Conservation (phyloP, 495 filamentous ascomycete species). For the Xylaria venustula region DNA sequence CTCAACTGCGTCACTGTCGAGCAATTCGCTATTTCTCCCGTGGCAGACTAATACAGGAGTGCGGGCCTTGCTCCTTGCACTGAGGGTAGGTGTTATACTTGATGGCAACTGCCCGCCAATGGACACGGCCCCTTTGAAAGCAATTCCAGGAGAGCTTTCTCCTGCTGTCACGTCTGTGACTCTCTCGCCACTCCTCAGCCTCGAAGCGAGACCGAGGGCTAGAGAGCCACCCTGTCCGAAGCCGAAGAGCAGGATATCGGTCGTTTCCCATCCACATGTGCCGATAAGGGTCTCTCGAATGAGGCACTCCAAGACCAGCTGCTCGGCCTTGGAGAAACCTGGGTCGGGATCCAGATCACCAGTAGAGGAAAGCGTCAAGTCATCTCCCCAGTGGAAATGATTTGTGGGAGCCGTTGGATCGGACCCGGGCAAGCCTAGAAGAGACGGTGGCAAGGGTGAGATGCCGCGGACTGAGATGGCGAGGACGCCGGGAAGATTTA, state of each 20-base stretch:
- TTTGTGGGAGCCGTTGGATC: slow-evolving; percentile 8
- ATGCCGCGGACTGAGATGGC: slow-evolving; percentile 74
- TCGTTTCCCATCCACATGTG: slow-evolving; percentile 67
- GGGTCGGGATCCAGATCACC: slow-evolving; percentile 76
- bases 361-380: slow-evolving; percentile 65
- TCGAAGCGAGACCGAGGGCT: slow-evolving; percentile 59
- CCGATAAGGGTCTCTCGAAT: slow-evolving; percentile 59
- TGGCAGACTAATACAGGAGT: slow-evolving; percentile 76
- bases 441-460: slow-evolving; percentile 67
- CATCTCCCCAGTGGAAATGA: slow-evolving; percentile 88
- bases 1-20: slow-evolving; percentile 63
- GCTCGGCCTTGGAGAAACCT: slow-evolving; percentile 61
- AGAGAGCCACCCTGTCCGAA: slow-evolving; percentile 87
- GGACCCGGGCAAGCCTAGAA: slow-evolving; percentile 49
- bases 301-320: slow-evolving; percentile 53
- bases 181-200: slow-evolving; percentile 32
- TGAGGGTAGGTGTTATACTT: slow-evolving; percentile 42
- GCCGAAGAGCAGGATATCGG: slow-evolving; percentile 76
- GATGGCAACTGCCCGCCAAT: slow-evolving; percentile 72
- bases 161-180: slow-evolving; percentile 22
- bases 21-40: slow-evolving; percentile 58
- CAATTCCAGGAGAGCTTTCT: background rate
- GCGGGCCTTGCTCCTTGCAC: slow-evolving; percentile 50
- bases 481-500: slow-evolving; percentile 79
- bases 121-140: slow-evolving; percentile 65